Evolutionary conservation across 202 grass and related monocot genomes (phyloP), one percentile per base, ranked within the genome.

Genomic region (Schoenoplectus triqueter): DNA sequence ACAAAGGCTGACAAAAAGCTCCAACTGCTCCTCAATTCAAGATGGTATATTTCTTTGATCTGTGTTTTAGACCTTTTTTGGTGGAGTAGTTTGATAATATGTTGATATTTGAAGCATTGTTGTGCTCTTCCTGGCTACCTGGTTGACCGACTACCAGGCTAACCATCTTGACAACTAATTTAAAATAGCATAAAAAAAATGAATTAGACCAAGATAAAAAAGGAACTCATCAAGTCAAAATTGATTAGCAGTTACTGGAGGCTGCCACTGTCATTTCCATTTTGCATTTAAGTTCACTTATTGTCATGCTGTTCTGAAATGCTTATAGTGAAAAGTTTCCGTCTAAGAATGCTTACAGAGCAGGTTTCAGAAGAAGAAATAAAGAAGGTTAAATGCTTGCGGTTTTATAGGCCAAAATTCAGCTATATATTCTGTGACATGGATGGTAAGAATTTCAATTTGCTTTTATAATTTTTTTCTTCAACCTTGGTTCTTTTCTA

Each of bases 321-420:
- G 55, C 55, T 61, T 61, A 79, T 61, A 61, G 39, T 79, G 75
- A 79, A 61, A 55, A 84, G 13, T 90, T 92, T 77, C 13, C 86
- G 86, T 89, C 54, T 85, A 92, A 89, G 86, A 90, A 89, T 93
- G 64, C 92, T 93, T 90, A 86, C 91, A 95, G 96, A 86, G 80
- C 78, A 87, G 85, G 61, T 86, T 79, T 85, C 86, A 39, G 72
- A 87, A 80, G 80, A 82, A 90, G 55, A 61, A 45, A 44, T 86
- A 66, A 93, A 93, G 88, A 92, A 69, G 89, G 82, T 86, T 84
- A 89, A 88, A 55, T 91, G 20, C 67, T 87, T 95, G 41, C 87
- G 93, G 71, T 99, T 99, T 87, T 99, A 94, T 85, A 95, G 89
- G 87, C 96, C 96, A 66, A 99, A 99, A 78, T 99, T 95, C 87